Evolutionary conservation across 352 stramenopile genomes (phyloP), one percentile per base, ranked within the genome.

Genomic region (Phytophthora capsici): DNA sequence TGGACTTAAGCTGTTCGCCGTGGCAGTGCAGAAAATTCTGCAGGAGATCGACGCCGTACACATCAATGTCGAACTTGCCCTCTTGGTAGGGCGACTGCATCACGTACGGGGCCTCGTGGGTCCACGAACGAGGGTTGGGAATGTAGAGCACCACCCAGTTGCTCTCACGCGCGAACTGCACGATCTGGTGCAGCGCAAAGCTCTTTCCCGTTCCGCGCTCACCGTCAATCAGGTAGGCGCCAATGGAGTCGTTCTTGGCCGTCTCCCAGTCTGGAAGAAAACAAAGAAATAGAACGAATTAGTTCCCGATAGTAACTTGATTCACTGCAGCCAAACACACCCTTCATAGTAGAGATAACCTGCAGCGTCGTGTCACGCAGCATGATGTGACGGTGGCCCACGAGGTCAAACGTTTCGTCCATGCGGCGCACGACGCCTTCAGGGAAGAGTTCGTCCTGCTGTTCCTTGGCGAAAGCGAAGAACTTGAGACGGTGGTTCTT

Each of bases 131-230:
- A 50, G 86, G 81, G 55, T 80, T 75, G 14, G 87, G 88, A 25
- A 94, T 75, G 67, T 94, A 95, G 22, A 96, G 78, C 60, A 94
- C 86, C 57, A 96, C 71, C 88, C 88, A 96, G 41, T 89, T 78
- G 68, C 78, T 93, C 60, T 94, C 88, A 23, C 88, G 86, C 38
- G 88, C 88, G 54, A 83, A 95, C 68, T 95, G 86, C 66, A 96
- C 88, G 58, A 95, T 93, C 75, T 96, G 87, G 54, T 94, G 80
- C 32, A 96, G 71, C 65, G 87, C 82, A 40, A 94, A 84, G 51
- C 59, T 94, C 72, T 96, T 96, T 60, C 88, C 88, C 19, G 78
- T 86, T 63, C 88, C 88, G 34, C 88, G 86, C 26, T 92, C 85
- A 49, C 88, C 88, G 49, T 96, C 86, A 19, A 96, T 87, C 25